Evolutionary conservation across 1,284 basidiomycete genomes (phyloP).

Genomic region (Sanghuangporus weigelae): DNA sequence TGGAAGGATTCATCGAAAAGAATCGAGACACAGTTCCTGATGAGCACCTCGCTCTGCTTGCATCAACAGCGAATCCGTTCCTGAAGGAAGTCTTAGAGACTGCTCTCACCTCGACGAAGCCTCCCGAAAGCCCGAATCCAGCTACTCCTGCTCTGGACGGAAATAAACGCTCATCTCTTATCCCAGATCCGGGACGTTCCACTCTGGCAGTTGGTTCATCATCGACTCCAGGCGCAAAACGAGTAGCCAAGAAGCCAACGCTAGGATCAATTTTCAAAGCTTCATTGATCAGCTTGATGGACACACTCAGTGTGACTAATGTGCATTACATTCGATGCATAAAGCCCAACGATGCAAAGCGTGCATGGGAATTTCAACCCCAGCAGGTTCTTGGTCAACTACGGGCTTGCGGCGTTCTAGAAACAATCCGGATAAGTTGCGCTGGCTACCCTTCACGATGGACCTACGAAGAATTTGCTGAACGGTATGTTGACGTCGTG

Average conservation of each 20-base stretch:
- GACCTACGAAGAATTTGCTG: slow-evolving; percentile 99
- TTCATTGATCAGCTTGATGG: slow-evolving; percentile 92
- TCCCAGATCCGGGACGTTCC: slow-evolving; percentile 80
- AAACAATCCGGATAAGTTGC: slow-evolving; percentile 98
- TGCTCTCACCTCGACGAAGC: slow-evolving; percentile 72
- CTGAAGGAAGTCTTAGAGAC: slow-evolving; percentile 92
- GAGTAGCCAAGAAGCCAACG: slow-evolving; percentile 83
- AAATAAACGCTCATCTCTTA: slow-evolving; percentile 74
- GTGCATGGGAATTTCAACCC: slow-evolving; percentile 95
- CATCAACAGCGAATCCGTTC: slow-evolving; percentile 86
- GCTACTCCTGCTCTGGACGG: slow-evolving; percentile 72
- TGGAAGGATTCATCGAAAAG: slow-evolving; percentile 98
- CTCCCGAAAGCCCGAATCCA: slow-evolving; percentile 57
- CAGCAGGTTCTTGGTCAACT: slow-evolving; percentile 95
- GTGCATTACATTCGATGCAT: slow-evolving; percentile 99
- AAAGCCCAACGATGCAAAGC: slow-evolving; percentile 97
- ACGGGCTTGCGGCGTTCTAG: slow-evolving; percentile 97
- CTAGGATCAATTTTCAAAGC: slow-evolving; percentile 98
- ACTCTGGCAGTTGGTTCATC: slow-evolving; percentile 47
- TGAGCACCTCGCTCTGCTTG: slow-evolving; percentile 89
- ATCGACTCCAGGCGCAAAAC: slow-evolving; percentile 42
- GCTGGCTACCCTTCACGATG: slow-evolving; percentile 99
- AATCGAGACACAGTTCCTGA: slow-evolving; percentile 99
- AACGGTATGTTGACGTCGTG: slow-evolving; percentile 57
- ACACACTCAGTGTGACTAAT: slow-evolving; percentile 95